A percentile compares a stretch with the other conserved stretches of the same genome.
Evolutionary conservation across 495 filamentous ascomycete species (phyloP).

Genomic region (Penicillium crystallinum): DNA sequence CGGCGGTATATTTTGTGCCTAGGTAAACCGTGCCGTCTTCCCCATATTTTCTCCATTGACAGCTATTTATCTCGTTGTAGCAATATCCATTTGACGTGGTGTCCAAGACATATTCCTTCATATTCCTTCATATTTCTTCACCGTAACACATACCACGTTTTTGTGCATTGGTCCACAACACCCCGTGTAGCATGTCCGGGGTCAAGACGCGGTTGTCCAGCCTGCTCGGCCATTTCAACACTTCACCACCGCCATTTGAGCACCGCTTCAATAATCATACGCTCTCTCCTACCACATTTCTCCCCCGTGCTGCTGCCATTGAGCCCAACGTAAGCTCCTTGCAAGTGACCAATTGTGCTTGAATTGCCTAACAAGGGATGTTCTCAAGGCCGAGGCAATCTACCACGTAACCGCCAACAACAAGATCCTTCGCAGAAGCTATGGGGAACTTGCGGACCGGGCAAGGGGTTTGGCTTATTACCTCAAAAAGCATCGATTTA

Average conservation of each 20-base stretch:
- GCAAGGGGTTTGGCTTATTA: conserved; percentile 85
- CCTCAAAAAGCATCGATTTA: conserved; percentile 62
- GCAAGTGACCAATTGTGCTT: neutral
- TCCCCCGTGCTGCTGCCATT: conserved; percentile 81
- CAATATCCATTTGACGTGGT: too few relatives aligned
- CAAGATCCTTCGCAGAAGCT: conserved; percentile 65
- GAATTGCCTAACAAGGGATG: neutral
- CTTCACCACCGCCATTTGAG: conserved; percentile 30
- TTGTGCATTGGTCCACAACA: neutral
- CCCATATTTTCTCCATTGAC: conserved; percentile 29
- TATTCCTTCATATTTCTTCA: neutral
- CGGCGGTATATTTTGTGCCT: conserved; percentile 13
- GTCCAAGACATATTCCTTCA: neutral
- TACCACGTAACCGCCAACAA: conserved; percentile 81
- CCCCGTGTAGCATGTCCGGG: conserved; percentile 44
- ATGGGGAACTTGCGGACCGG: conserved; percentile 76
- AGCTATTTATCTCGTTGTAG: neutral
- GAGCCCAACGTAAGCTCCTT: conserved; percentile 66
- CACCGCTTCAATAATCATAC: conserved; percentile 66
- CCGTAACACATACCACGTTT: neutral
- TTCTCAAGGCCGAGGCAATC: conserved; percentile 65
- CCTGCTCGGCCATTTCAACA: conserved; percentile 59
- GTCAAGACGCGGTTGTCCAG: conserved; percentile 53
- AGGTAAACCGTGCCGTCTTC: conserved; percentile 16
- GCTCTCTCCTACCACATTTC: conserved; percentile 84